Evolutionary conservation across 768 basidiomycete genomes (phyloP).

Genomic region (Dictyophora rubrovolvata): DNA sequence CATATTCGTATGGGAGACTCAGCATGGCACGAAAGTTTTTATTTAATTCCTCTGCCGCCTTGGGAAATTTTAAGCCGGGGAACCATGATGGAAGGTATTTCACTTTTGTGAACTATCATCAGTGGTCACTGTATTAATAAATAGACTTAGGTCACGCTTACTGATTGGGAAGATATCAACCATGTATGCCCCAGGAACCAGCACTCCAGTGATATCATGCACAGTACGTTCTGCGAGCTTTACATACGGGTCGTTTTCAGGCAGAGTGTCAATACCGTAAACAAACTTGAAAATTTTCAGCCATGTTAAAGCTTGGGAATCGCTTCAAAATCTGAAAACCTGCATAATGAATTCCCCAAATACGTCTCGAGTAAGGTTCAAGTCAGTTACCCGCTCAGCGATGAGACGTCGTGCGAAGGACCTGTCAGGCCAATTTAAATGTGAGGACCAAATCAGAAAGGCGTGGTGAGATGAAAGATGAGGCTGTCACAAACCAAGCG

Average conservation of each 20-base stretch:
- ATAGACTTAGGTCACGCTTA: background rate
- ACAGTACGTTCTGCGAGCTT: constrained; percentile 2
- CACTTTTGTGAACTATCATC: background rate
- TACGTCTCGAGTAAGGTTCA: background rate
- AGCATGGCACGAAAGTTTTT: background rate
- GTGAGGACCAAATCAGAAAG: no score
- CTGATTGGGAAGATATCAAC: constrained; percentile 6
- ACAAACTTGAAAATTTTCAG: background rate
- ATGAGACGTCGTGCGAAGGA: no score
- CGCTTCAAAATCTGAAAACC: background rate
- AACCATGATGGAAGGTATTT: background rate
- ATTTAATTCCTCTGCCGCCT: background rate
- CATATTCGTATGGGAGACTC: background rate
- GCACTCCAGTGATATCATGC: background rate
- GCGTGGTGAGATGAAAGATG: background rate
- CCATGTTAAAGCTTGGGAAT: background rate
- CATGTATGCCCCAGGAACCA: constrained; percentile 5
- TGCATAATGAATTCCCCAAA: background rate
- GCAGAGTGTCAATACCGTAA: background rate
- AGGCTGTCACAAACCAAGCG: background rate
- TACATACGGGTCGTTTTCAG: background rate
- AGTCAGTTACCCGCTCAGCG: no score
- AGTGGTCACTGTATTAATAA: background rate
- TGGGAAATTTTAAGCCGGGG: background rate
- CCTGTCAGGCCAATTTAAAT: no score